A percentile compares a stretch with the other conserved stretches of the same genome.
phyloP scores from a whole-genome alignment of 257 asterid genomes.

The Capsicum baccatum region DNA sequence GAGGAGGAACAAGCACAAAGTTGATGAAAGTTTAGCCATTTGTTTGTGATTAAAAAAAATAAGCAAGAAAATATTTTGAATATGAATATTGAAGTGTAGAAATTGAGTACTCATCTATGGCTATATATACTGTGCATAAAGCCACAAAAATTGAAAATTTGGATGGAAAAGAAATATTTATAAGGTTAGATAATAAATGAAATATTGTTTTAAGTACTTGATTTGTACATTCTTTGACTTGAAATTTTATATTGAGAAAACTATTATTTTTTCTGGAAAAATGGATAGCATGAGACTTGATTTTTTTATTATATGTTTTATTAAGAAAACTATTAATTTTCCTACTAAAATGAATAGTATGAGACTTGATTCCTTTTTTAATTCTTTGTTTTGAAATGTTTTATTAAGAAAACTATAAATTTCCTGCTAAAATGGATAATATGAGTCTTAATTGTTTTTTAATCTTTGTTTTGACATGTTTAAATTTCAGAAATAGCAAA shows the following conservation, averaged over 20 bases:
- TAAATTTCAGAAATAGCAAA: too few species aligned
- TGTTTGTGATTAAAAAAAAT: background rate
- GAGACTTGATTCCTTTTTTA: background rate
- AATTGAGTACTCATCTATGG: background rate
- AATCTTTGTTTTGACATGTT: too few species aligned
- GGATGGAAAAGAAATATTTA: background rate
- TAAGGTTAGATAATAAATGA: background rate
- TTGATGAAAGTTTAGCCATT: slow-evolving; percentile 12
- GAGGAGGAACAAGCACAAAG: slow-evolving; percentile 4
- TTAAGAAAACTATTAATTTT: too few species aligned
- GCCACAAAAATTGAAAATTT: background rate
- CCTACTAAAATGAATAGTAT: background rate
- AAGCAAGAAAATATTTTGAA: background rate
- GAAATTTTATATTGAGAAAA: background rate
- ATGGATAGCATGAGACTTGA: too few species aligned
- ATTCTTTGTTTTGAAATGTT: background rate
- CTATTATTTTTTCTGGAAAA: too few species aligned
- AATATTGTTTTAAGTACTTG: background rate
- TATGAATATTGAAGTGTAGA: background rate
- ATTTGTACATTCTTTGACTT: too few species aligned
- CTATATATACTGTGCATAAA: background rate
- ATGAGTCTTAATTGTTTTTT: too few species aligned
- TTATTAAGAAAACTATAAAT: too few species aligned
- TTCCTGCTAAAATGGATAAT: too few species aligned
- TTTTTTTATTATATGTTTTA: too few species aligned